phyloP scores from a whole-genome alignment of 176 grass and related monocot genomes.

The Lolium rigidum region DNA sequence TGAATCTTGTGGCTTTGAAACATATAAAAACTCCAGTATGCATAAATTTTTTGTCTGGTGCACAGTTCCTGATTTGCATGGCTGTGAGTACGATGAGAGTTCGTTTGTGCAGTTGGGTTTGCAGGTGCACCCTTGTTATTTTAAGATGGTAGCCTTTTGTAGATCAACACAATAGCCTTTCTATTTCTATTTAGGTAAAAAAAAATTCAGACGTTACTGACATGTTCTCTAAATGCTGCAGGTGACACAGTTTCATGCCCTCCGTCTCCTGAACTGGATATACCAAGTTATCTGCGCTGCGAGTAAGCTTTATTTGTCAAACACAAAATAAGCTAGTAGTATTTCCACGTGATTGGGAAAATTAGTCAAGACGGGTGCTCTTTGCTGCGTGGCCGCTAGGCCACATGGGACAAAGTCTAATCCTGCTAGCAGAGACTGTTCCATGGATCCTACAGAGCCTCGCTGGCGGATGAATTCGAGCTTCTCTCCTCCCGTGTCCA shows the following conservation, averaged over 20 bases:
- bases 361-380: conserved; percentile 93
- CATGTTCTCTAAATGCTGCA: conserved; percentile 36
- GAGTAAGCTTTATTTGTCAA: conserved; percentile 24
- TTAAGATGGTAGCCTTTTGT: neutral
- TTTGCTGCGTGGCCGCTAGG: conserved; percentile 96
- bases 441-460: conserved; percentile 90
- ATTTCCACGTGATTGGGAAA: conserved; percentile 47
- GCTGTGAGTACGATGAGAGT: neutral
- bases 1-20: conserved; percentile 1
- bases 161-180: neutral
- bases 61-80: conserved; percentile 24
- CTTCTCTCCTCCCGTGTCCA: conserved; percentile 82
- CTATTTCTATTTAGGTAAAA: neutral
- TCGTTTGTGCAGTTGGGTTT: neutral
- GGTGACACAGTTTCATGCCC: conserved; percentile 32
- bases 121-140: conserved; percentile 17
- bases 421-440: conserved; percentile 66
- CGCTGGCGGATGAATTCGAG: conserved; percentile 87
- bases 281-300: neutral
- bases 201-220: conserved; percentile 18
- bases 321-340: conserved; percentile 33
- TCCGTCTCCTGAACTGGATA: neutral
- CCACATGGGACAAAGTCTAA: conserved; percentile 96
- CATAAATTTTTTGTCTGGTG: neutral
- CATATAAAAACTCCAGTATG: neutral